Base-by-base conservation (phyloP, 306 rosid species). In the Cicer judaicum region DNA sequence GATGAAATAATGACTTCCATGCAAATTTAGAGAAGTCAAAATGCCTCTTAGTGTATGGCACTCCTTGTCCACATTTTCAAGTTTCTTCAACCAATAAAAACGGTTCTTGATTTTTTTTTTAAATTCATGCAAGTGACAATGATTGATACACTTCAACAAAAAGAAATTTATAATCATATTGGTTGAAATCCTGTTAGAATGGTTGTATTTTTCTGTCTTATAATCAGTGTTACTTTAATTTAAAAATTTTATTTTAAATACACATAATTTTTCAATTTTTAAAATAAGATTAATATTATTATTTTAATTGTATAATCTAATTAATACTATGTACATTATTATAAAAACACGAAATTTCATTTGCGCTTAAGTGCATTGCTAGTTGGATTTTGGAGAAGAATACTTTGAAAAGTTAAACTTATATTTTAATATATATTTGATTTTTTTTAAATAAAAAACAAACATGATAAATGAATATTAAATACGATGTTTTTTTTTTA, bases 21-120 rank as follows among this genome's bases (percentile, higher is more conserved):
- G 68, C 72, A 50, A 75, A 85, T 55, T 54, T 44, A 66, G 68
- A 66, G 21, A 68, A 79, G 84, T 82, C 92, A 86, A 84, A 75
- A 41, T 24, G 57, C 70, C 80, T 82, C 66, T 74, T 40, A 50
- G 43, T 76, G 43, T 76, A 57, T 55, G 34, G 46, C 54, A 44
- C 67, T 64, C 38, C 68, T 64, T 78, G 38, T 56, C 38, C 63
- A 56, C 13, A 80, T 73, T 80, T 80, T 40, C 70, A 66, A 72
- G 53, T 70, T 75, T 54, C 72, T 72, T 80, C 79, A 19, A 70
- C 16, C 7, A 24, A 63, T 55, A 69, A 50, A 34, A 39, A 79
- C 43, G 83, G 55, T 47, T 61, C 57, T 77, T 65, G 36, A 11
- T 29, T 29, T 29, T 29, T 24, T 69, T 81, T 65, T 47, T 13